These are phyloP conservation scores for Aspergillus diversus DNA, from an alignment of 495 filamentous ascomycete genomes.

Conservation along the genomic window DNA sequence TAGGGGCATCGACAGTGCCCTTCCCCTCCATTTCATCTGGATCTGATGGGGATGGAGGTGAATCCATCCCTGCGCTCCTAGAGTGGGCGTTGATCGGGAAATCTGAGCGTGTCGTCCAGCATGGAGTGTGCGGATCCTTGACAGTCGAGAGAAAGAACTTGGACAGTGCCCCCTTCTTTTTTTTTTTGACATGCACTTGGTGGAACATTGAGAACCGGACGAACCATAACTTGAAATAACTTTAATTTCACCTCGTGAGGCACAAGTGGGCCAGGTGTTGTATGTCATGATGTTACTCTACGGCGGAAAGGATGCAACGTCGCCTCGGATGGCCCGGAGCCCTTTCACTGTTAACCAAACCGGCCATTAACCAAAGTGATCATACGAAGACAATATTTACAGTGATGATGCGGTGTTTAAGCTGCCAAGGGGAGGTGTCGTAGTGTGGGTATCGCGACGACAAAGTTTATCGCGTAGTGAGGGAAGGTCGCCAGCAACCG, in stretches of 20 bases:
- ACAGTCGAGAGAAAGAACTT: too few species aligned
- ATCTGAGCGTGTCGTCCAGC: not conserved
- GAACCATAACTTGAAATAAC: not conserved
- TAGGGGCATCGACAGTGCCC: not conserved
- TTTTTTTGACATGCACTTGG: too few species aligned
- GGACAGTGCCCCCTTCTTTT: too few species aligned
- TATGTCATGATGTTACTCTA: not conserved
- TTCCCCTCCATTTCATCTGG: not conserved
- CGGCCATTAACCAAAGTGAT: not conserved
- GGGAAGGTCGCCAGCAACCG: too few species aligned
- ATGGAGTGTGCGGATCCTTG: not conserved
- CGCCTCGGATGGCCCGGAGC: not conserved
- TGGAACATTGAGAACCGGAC: too few species aligned
- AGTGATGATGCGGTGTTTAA: not conserved
- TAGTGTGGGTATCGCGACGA: not conserved
- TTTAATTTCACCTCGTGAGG: not conserved
- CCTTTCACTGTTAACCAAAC: not conserved
- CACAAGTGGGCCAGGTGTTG: not conserved
- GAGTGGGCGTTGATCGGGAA: not conserved
- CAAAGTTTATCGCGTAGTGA: too few species aligned
- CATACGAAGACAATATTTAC: not conserved
- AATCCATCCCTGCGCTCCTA: not conserved
- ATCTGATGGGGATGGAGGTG: not conserved
- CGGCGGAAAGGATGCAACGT: not conserved
- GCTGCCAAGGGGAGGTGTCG: not conserved